These are phyloP conservation scores for Colletotrichum sp. DNA, from an alignment of 2,329 filamentous ascomycete genomes.

Conservation along the genomic window DNA sequence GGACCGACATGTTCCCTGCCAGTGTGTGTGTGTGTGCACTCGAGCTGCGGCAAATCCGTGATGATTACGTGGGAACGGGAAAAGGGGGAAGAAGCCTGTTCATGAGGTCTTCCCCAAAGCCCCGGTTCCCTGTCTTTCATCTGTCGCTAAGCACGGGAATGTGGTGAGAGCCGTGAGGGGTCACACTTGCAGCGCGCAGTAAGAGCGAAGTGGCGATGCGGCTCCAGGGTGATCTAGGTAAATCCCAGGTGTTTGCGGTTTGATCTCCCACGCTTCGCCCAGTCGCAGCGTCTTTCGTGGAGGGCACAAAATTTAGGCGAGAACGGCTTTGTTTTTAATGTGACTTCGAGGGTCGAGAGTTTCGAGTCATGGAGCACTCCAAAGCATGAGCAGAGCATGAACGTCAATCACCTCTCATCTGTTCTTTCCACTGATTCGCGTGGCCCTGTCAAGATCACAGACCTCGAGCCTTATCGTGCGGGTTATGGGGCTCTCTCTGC, in stretches of 20 bases:
- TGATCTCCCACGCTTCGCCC: constrained; percentile 15
- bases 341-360: not conserved
- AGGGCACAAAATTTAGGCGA: not conserved
- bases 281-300: not conserved
- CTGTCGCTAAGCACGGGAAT: not conserved
- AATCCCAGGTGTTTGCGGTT: constrained; percentile 7
- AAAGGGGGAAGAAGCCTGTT: not conserved
- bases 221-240: not conserved
- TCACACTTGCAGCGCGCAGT: not conserved
- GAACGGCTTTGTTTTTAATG: not conserved
- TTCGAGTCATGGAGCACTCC: not conserved
- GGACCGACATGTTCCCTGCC: not conserved
- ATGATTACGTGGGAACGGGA: not conserved
- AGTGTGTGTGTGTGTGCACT: not conserved
- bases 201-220: not conserved
- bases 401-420: not conserved
- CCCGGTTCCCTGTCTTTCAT: not conserved
- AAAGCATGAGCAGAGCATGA: not conserved
- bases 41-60: not conserved
- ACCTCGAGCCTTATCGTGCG: not conserved
- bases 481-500: not conserved
- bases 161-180: not conserved
- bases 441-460: not conserved
- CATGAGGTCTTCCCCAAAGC: not conserved
- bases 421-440: not conserved